phyloP scores from a whole-genome alignment of 768 basidiomycete species.

The Lactarius hatsudake region DNA sequence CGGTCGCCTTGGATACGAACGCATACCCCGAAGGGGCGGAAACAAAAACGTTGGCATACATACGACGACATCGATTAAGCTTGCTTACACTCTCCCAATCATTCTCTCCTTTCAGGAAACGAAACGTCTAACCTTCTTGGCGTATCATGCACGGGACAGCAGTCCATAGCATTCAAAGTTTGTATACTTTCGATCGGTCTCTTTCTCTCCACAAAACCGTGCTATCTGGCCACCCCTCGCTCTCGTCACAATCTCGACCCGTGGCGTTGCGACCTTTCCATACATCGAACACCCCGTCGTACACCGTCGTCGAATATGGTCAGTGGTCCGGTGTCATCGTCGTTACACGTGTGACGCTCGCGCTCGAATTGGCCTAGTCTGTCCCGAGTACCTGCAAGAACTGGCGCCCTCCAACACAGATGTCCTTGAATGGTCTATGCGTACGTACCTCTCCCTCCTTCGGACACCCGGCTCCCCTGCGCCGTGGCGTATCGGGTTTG shows the following conservation, averaged over 20 bases:
- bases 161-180: neutral
- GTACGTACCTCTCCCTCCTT: neutral
- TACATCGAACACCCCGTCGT: neutral
- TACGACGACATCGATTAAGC: constrained; percentile 14
- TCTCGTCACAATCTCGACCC: constrained; percentile 4
- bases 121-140: constrained; percentile 2
- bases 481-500: constrained; percentile 13
- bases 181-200: neutral
- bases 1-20: constrained; percentile 26
- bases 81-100: constrained; percentile 16
- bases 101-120: constrained; percentile 2
- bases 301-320: neutral
- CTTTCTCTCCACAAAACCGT: neutral
- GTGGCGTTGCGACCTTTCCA: constrained; percentile 1
- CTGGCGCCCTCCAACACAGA: neutral
- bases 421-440: neutral
- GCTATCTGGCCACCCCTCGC: neutral
- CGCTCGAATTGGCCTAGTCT: constrained; percentile 5
- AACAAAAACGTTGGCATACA: constrained; percentile 22
- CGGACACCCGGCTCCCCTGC: neutral
- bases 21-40: constrained; percentile 6
- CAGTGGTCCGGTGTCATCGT: constrained; percentile 5
- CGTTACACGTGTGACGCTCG: constrained; percentile 18
- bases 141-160: neutral
- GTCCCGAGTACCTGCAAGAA: neutral